Evolutionary conservation across 305 asterid species (phyloP), one percentile per base, ranked within the genome.

Genomic region (Fraxinus platypoda): DNA sequence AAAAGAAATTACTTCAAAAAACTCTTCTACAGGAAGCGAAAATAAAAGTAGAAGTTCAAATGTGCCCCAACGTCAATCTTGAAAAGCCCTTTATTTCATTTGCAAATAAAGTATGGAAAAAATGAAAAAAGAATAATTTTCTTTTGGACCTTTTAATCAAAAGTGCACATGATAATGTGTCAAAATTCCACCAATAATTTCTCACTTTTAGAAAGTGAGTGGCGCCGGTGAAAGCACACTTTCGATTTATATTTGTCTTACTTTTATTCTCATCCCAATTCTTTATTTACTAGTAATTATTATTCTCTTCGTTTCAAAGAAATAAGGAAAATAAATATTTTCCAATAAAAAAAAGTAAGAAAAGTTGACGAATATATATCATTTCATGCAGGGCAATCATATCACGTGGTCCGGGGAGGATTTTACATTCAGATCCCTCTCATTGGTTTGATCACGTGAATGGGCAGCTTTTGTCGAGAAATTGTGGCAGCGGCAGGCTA

Each of bases 391-490:
- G 76, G 72, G 77, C 76, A 70, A 78, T 70, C 82, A 21, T 21
- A 80, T 79, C 92, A 86, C 90, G 88, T 88, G 91, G 83, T 30
- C 73, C 85, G 87, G 85, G 82, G 84, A 86, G 34, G 88, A 62
- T 54, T 15, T 77, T 73, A 83, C 82, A 77, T 78, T 34, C 83
- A 86, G 87, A 88, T 86, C 87, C 88, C 85, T 85, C 83, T 77
- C 78, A 6, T 75, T 23, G 86, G 46, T 75, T 84, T 81, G 84
- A 84, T 85, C 90, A 86, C 75, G 92, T 85, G 90, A 73, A 1
- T 19, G 8, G 62, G 83, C 93, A 90, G 93, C 92, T 87, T 90
- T 90, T 87, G 91, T 87, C 90, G 84, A 81, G 87, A 80, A 80
- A 78, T 74, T 80, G 81, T 77, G 75, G 86, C 8, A 38, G 71